Evolutionary conservation across 2,329 filamentous ascomycete species (phyloP), one percentile per base, ranked within the genome.

Genomic region (Phialophora expanda): DNA sequence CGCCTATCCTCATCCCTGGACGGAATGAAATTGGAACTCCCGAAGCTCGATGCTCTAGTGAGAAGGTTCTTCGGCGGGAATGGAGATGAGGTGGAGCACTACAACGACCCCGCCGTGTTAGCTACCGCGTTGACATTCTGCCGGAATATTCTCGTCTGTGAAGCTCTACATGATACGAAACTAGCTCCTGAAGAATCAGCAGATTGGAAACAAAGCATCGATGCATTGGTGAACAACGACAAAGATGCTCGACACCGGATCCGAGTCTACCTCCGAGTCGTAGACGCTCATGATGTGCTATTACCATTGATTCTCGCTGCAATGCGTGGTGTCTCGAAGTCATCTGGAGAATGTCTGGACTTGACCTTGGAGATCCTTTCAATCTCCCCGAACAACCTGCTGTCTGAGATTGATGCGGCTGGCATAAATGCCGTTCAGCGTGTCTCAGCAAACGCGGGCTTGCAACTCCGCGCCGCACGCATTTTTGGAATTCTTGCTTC

Each of bases 131-230:
- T 95, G 28, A 83, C 83, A 4, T 96, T 93, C 72, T 87, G 87
- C 67, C 83, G 87, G 20, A 84, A 86, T 62, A 82, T 90, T 32
- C 78, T 90, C 3, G 78, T 89, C 41, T 81, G 85, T 70, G 80
- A 86, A 73, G 86, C 87, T 48, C 77, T 89, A 28, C 72, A 72
- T 17, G 75, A 78, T 12, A 79, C 80, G 12, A 74, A 76, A 0
- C 77, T 83, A 14, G 74, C 76, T 2, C 76, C 84, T 26, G 83
- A 85, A 9, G 76, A 92, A 26, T 90, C 94, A 71, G 87, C 90
- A 54, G 91, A 94, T 68, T 98, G 95, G 95, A 90, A 93, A 75
- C 84, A 89, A 54, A 89, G 90, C 70, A 82, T 98, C 2, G 90
- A 93, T 70, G 67, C 65, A 2, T 46, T 69, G 26, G 65, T 70